Evolutionary conservation across 2,329 filamentous ascomycete genomes (phyloP), one percentile per base, ranked within the genome.

Genomic region (Aspergillus sp.): DNA sequence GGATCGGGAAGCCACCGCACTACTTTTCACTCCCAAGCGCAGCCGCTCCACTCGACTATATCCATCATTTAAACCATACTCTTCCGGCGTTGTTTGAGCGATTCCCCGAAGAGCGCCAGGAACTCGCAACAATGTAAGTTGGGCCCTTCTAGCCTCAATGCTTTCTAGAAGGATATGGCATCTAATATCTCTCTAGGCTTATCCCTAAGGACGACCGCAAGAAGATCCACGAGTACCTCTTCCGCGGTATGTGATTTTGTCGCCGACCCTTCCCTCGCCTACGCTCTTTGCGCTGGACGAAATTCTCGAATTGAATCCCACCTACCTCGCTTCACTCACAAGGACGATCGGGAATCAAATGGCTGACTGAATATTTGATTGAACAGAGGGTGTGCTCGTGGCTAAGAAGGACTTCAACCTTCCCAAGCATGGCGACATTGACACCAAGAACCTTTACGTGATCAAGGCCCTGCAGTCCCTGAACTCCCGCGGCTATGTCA

Each of bases 161-260:
- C 16, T n/a, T 42, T 42, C 36, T n/a, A 16, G 36, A 42, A 42
- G 14, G 36, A 16, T 14, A 42, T 42, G 14, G 14, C 6, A n/a
- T 42, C 64, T 69, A 46, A 73, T 55, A 60, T 62, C 60, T 56
- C 18, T 42, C 12, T 72, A 93, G 90, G 95, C 90, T 99, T 87
- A 99, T 99, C 83, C 95, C 95, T 82, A 98, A 98, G 90, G 90
- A 92, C 83, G 95, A 99, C 86, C 93, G 96, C 86, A 99, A 99
- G 91, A 92, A 92, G 90, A 98, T 99, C 85, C 95, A 99, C 88
- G 94, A 94, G 90, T 96, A 94, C 90, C 91, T 99, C 87, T 96
- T 96, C 90, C 89, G 90, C 77, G 91, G 90, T 92, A 78, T 76
- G 78, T 77, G 67, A 68, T 56, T 36, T 5, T 51, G 62, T 54